Evolutionary conservation across 2,329 filamentous ascomycete species (phyloP), one percentile per base, ranked within the genome.

Genomic region (Beauveria pseudobassiana): DNA sequence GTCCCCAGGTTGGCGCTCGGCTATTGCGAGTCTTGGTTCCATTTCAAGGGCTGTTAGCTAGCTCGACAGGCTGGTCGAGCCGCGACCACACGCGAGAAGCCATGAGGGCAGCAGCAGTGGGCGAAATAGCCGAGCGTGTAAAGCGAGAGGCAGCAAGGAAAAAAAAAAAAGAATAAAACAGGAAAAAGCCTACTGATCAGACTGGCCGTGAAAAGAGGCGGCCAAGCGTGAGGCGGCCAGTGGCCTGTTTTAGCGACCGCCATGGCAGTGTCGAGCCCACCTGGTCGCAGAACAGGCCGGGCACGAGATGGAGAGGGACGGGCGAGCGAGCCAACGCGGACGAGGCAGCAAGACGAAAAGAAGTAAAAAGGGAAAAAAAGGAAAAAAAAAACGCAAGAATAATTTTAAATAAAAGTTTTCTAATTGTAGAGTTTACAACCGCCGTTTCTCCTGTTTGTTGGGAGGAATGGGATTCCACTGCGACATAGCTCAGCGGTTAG

Each of bases 211-310:
- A 12, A 38, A 26, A 16, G 14, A 46, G 6, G 58, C 49, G 58
- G 42, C 49, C 58, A 16, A 30, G 50, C 24, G 59, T 16, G 34
- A 46, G 30, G 51, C 40, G 28, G 40, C 50, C 43, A 24, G 42
- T 34, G 56, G 46, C 56, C 46, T 34, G 42, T 48, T 50, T 2
- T 58, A 1, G 45, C 28, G 55, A 28, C 55, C 14, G 18, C 5
- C 30, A 22, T 38, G 45, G 40, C 49, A 24, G 49, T 46, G 22
- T 9, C 30, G 30, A 34, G 30, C 30, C 30, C 30, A 34, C 30
- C 30, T n/a, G 59, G 59, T 42, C 51, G 59, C 59, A 54, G 14
- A 49, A 61, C 3, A 20, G 51, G 59, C 51, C 50, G 59, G 49
- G 49, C 51, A 34, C 30, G 30, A 34, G 30, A 34, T 14, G 30